phyloP scores from a whole-genome alignment of 306 rosid genomes.

The Sophora flavescens region DNA sequence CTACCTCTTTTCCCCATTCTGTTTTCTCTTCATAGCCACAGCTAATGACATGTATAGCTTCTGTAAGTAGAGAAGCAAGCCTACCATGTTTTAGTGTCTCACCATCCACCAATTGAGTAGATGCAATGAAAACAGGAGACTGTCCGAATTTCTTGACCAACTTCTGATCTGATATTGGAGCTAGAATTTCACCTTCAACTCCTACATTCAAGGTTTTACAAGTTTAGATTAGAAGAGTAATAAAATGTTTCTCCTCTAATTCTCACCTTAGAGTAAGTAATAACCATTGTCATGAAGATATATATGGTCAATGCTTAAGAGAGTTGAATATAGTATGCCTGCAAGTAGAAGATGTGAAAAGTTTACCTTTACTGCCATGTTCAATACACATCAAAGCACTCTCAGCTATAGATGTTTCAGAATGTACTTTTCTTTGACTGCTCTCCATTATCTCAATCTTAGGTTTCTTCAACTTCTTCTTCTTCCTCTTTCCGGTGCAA shows the following conservation, averaged over 20 bases:
- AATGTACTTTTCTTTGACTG: constrained; percentile 17
- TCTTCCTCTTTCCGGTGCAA: constrained; percentile 43
- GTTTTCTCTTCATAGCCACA: constrained; percentile 70
- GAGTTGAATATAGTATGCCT: background rate
- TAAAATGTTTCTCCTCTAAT: too few species aligned
- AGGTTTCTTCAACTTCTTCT: constrained; percentile 48
- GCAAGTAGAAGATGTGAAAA: background rate
- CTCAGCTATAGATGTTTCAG: constrained; percentile 34
- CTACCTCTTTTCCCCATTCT: constrained; percentile 73
- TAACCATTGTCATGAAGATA: background rate
- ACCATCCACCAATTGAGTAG: constrained; percentile 54
- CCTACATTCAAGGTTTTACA: constrained; percentile 40
- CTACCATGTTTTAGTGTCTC: constrained; percentile 45
- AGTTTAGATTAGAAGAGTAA: background rate
- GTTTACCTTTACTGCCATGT: constrained; percentile 52
- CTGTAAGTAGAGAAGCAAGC: constrained; percentile 56
- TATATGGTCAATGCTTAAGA: background rate
- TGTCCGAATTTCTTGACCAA: constrained; percentile 63
- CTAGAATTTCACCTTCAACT: constrained; percentile 35
- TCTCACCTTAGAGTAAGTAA: too few species aligned
- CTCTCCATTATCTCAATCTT: constrained; percentile 42
- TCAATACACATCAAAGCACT: constrained; percentile 41
- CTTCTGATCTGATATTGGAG: constrained; percentile 33
- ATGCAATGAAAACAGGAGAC: constrained; percentile 57
- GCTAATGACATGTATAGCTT: constrained; percentile 68